A percentile compares a stretch with the other conserved stretches of the same genome.
Conservation (phyloP, 345 rosid genomes). For the Clarkia xantiana region DNA sequence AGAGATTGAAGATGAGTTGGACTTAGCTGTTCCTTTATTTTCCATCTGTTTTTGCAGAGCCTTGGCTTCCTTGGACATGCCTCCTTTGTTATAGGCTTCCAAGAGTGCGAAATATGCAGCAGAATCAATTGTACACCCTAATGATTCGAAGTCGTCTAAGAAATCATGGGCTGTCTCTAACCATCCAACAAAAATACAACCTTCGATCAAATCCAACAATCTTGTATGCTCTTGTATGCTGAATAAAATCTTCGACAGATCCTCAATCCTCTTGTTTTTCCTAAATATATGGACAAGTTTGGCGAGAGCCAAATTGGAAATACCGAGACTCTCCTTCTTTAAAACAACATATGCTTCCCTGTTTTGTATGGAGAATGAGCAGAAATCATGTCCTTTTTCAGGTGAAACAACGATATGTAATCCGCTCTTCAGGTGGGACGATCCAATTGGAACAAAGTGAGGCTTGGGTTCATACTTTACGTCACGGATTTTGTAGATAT, state of each 20-base stretch:
- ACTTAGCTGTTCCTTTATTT: conserved; percentile 5
- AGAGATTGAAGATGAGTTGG: too few relatives aligned
- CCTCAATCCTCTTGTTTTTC: conserved; percentile 29
- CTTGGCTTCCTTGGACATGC: conserved; percentile 46
- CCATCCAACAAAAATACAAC: conserved; percentile 56
- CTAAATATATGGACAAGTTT: conserved; percentile 48
- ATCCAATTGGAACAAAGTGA: conserved; percentile 54
- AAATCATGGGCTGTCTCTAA: conserved; percentile 77
- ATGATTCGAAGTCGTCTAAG: conserved; percentile 57
- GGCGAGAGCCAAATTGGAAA: conserved; percentile 40
- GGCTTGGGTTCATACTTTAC: conserved; percentile 17
- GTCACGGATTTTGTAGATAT: conserved; percentile 21
- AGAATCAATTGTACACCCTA: conserved; percentile 26
- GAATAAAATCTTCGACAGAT: conserved; percentile 43
- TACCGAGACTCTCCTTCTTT: conserved; percentile 36
- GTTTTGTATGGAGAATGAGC: conserved; percentile 18
- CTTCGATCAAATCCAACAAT: conserved; percentile 28
- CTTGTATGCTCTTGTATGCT: conserved; percentile 17
- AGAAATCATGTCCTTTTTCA: conserved; percentile 36
- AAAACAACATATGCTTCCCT: conserved; percentile 26
- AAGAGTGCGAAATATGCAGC: conserved; percentile 29
- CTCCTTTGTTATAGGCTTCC: conserved; percentile 33
- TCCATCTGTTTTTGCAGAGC: conserved; percentile 42
- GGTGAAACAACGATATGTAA: conserved; percentile 47
- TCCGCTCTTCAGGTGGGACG: conserved; percentile 44